Evolutionary conservation across 805 yeast genomes (phyloP), one percentile per base, ranked within the genome.

Genomic region (Pichia rugopelliculosa): DNA sequence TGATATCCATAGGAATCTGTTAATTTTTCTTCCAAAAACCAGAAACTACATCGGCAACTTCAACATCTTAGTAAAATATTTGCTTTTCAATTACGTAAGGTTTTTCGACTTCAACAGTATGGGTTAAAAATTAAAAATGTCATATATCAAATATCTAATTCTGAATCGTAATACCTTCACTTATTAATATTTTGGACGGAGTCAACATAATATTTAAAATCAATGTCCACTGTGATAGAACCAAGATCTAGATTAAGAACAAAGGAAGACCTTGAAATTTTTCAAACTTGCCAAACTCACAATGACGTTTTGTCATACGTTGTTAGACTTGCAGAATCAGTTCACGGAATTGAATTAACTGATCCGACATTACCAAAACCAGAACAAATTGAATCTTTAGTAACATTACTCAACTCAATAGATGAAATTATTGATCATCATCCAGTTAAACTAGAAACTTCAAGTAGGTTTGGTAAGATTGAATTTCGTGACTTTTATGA

Each of bases 401-500:
- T 75, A 22, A 50, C 45, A 0, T 44, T 79, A 0, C 61, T 91
- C 15, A 73, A 72, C 11, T 57, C 66, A 1, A 74, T 89, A 1
- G 62, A 65, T 2, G 48, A 33, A 0, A 60, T 78, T 0, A 72
- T 84, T 1, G 72, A 71, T 0, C 53, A 59, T 2, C 77, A 82
- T 60, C 96, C 97, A 0, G 89, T 95, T 0, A 63, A 70, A 0
- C 68, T 76, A 38, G 87, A 85, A 45, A 77, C 79, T 25, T 72
- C 74, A 3, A 82, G 96, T 9, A 71, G 99, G 48, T 93, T 93
- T 63, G 99, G 99, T 7, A 93, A 93, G 61, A 71, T 80, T 10
- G 98, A 93, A 62, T 93, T 91, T 64, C 71, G 84, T 40, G 89
- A 80, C 47, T 87, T 90, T 58, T 88, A 84, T 61, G 93, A 88